Conservation (phyloP, 164 flowering plant species). For the Vitis riparia region DNA sequence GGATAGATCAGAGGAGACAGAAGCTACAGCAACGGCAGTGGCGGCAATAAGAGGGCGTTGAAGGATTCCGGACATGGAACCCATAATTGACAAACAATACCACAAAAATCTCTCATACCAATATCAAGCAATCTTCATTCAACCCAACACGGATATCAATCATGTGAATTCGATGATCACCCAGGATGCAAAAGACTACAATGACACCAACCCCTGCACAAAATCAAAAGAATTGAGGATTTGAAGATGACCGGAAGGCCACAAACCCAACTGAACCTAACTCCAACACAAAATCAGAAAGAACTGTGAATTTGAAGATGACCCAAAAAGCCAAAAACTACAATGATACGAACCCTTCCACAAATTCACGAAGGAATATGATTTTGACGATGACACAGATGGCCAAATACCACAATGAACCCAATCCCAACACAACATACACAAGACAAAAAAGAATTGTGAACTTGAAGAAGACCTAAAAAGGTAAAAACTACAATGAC, state of each 20-base stretch:
- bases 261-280: neutral
- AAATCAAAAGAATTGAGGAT: neutral
- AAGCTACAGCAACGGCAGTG: slow-evolving; percentile 66
- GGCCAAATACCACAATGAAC: too few relatives aligned
- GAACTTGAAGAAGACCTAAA: too few relatives aligned
- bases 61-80: slow-evolving; percentile 67
- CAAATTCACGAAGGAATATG: neutral
- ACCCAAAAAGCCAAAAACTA: slow-evolving; percentile 4
- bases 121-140: slow-evolving; percentile 5
- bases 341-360: neutral
- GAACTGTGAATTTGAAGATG: neutral
- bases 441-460: too few relatives aligned
- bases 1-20: slow-evolving; percentile 55
- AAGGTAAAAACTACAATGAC: too few relatives aligned
- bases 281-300: too few relatives aligned
- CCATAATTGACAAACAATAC: slow-evolving; percentile 38
- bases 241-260: neutral
- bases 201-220: neutral
- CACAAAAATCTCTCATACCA: slow-evolving; percentile 26
- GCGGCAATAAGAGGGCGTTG: slow-evolving; percentile 73
- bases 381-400: neutral
- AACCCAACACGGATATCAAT: neutral
- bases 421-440: too few relatives aligned
- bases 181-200: neutral
- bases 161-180: neutral